These are phyloP conservation scores for Hypoxylon crocopeplum DNA, from an alignment of 495 filamentous ascomycete genomes.

Conservation along the genomic window DNA sequence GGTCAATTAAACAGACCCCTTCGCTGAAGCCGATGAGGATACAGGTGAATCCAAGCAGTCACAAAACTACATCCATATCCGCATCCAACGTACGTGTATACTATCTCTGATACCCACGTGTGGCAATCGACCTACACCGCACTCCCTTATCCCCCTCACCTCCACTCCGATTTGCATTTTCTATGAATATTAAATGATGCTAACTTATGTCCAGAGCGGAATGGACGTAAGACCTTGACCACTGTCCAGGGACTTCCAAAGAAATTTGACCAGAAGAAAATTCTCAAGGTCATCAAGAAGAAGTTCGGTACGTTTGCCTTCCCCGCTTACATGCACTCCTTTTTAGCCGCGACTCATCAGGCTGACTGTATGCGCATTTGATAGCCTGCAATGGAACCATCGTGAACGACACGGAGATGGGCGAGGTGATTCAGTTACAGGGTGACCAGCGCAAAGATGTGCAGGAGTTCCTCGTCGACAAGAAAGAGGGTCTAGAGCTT, in stretches of 20 bases:
- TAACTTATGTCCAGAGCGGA: conserved; percentile 75
- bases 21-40: conserved; percentile 99
- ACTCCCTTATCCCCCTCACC: neutral
- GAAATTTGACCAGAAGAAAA: conserved; percentile 99
- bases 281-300: conserved; percentile 99
- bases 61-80: conserved; percentile 99
- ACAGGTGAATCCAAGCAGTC: conserved; percentile 87
- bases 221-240: conserved; percentile 99
- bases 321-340: neutral
- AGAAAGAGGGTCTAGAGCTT: conserved; percentile 88
- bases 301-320: conserved; percentile 77
- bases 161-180: neutral
- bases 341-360: neutral
- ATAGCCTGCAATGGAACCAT: conserved; percentile 99
- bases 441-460: conserved; percentile 99
- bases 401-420: conserved; percentile 95
- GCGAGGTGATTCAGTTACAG: conserved; percentile 99
- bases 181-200: conserved; percentile 4
- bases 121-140: conserved; percentile 10
- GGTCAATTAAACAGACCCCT: conserved; percentile 75
- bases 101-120: neutral
- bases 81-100: conserved; percentile 89
- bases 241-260: conserved; percentile 97
- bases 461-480: conserved; percentile 94
- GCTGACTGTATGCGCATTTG: conserved; percentile 12